Percentiles rank a stretch among this genome's conserved stretches.
These are phyloP conservation scores for Trichoderma sp. DNA, from an alignment of 2,329 filamentous ascomycete genomes.

Conservation along the genomic window DNA sequence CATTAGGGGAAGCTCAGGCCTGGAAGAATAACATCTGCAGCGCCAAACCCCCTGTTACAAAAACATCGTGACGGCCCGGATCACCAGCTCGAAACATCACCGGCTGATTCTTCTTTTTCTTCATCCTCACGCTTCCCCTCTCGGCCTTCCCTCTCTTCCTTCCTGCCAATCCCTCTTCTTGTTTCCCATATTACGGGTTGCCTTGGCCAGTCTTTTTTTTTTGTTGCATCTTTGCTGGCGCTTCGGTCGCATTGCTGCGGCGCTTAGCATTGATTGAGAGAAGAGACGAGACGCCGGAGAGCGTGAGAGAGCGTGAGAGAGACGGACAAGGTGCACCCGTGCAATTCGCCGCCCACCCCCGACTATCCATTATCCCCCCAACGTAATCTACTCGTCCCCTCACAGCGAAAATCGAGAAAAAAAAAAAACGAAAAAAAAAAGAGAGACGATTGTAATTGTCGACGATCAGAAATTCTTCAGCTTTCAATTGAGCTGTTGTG, in stretches of 20 bases:
- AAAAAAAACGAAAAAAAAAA: too few species aligned
- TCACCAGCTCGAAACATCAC: slow-evolving; percentile 3
- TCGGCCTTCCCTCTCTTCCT: background rate
- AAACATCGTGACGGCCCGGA: slow-evolving; percentile 31
- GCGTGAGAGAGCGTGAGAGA: background rate
- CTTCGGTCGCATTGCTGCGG: background rate
- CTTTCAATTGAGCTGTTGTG: slow-evolving; percentile 3
- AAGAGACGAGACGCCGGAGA: background rate
- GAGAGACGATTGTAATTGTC: background rate
- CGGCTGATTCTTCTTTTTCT: slow-evolving; percentile 1
- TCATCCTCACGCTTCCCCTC: background rate
- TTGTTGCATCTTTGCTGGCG: background rate
- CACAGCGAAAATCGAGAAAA: background rate
- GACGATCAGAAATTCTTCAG: background rate
- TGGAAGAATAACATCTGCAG: slow-evolving; percentile 27
- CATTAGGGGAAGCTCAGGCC: slow-evolving; percentile 1
- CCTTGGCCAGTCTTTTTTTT: background rate
- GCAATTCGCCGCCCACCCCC: background rate
- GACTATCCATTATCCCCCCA: slow-evolving; percentile 4
- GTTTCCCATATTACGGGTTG: background rate
- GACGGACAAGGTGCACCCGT: background rate
- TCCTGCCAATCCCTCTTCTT: background rate
- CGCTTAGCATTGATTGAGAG: slow-evolving; percentile 3
- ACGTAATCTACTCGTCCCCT: background rate
- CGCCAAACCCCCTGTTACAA: slow-evolving; percentile 26